These are phyloP conservation scores for Penicillium taxi DNA, from an alignment of 495 filamentous ascomycete species.

Conservation along the genomic window DNA sequence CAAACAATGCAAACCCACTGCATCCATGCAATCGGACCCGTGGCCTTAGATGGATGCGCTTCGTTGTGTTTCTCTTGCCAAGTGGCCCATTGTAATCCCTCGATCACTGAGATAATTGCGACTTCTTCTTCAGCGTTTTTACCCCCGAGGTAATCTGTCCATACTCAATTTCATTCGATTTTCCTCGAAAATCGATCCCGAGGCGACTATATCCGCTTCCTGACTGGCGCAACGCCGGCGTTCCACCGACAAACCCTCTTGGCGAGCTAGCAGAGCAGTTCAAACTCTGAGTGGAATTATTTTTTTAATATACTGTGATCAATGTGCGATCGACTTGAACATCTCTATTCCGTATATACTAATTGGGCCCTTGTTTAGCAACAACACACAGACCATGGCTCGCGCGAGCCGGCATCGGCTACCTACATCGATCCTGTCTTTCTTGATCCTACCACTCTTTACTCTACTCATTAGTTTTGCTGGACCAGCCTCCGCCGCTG, in stretches of 20 bases:
- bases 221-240: constrained; percentile 16
- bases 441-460: constrained; percentile 37
- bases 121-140: neutral
- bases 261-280: constrained; percentile 10
- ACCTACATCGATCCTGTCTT: constrained; percentile 29
- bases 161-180: constrained; percentile 10
- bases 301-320: constrained; percentile 9
- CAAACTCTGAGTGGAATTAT: neutral
- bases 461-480: constrained; percentile 50
- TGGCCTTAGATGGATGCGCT: constrained; percentile 23
- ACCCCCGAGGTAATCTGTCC: neutral
- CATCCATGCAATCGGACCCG: constrained; percentile 18
- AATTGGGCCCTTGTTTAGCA: constrained; percentile 16
- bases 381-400: constrained; percentile 43
- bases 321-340: too few species aligned
- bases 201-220: constrained; percentile 8
- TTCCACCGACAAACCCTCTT: constrained; percentile 16
- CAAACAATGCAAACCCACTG: constrained; percentile 19
- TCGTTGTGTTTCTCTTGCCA: constrained; percentile 30
- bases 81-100: constrained; percentile 30
- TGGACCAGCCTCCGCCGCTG: constrained; percentile 51
- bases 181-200: too few species aligned
- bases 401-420: constrained; percentile 39
- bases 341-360: too few species aligned
- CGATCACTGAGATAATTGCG: constrained; percentile 11